Base-by-base conservation (phyloP, 805 yeast species). In the Ogataea chonburiensis region DNA sequence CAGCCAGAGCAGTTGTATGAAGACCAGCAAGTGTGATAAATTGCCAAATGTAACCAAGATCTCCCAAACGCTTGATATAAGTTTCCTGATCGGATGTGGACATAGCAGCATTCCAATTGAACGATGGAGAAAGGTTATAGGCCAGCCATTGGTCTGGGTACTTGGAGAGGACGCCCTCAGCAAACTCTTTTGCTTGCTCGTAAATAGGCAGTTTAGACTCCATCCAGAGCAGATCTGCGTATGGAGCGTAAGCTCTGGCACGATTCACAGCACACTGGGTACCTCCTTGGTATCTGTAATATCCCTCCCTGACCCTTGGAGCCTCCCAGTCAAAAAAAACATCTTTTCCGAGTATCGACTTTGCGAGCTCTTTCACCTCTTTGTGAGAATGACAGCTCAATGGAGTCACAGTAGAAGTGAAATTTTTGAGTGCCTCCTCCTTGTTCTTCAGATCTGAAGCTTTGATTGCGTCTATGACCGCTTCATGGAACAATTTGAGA, bases 81-180 rank as follows among this genome's bases (percentile, higher is more conserved):
- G 96, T 84, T 63, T 81, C 84, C 70, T 89, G 96, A 57, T 91
- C 96, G 31, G 73, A 73, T 17, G 82, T 68, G 35, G 82, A 68
- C 96, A 91, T 86, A 37, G 97, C 96, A 47, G 79, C 79, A 63
- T 87, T 86, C 98, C 98, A 91, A 77, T 91, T 91, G 80, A 91
- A 91, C 5, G 96, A 86, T 49, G 98, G 98, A 19, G 96, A 87
- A 64, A 91, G 73, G 75, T 91, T 91, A 73, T 91, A 91, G 35
- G 97, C 94, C 52, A 91, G 75, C 98, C 97, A 89, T 67, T 91
- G 89, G 49, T 85, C 74, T 51, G 98, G 98, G 67, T 63, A 84
- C 42, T 70, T 71, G 21, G 77, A 75, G 61, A 81, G 77, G 49
- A 91, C 94, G 58, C 98, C 97, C 29, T 79, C 84, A 38, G 98